phyloP scores from a whole-genome alignment of 768 basidiomycete genomes.

The Naganishia kalamii region DNA sequence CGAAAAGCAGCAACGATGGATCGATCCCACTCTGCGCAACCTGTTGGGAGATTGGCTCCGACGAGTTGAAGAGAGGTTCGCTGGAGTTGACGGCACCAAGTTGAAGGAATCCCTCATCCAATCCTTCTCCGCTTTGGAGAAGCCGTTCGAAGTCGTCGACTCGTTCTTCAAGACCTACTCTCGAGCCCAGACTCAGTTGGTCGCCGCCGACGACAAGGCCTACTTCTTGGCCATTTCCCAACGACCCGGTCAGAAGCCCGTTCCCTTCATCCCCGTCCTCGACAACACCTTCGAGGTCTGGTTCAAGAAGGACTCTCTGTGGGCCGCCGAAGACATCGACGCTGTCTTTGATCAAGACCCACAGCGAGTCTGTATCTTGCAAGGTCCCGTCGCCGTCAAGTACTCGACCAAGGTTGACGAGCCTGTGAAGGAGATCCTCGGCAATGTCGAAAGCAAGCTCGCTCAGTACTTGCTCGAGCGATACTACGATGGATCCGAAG shows the following conservation, averaged over 20 bases:
- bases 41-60: conserved; percentile 94
- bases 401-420: conserved; percentile 82
- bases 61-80: conserved; percentile 89
- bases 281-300: conserved; percentile 92
- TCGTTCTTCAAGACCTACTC: conserved; percentile 81
- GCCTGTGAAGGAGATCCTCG: conserved; percentile 85
- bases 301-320: conserved; percentile 99
- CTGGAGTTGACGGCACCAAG: conserved; percentile 70
- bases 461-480: conserved; percentile 70
- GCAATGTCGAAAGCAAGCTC: conserved; percentile 73
- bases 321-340: conserved; percentile 96
- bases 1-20: conserved; percentile 82
- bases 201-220: conserved; percentile 86
- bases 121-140: conserved; percentile 76
- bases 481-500: conserved; percentile 68
- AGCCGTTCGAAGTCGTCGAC: conserved; percentile 61
- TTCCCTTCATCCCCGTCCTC: conserved; percentile 92
- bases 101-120: conserved; percentile 75
- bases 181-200: conserved; percentile 71
- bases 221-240: conserved; percentile 95
- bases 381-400: conserved; percentile 91
- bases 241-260: conserved; percentile 94
- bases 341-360: conserved; percentile 99
- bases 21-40: conserved; percentile 84
- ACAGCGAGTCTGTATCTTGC: conserved; percentile 92